phyloP scores from a whole-genome alignment of 2,329 filamentous ascomycete genomes.

The Chaetomium olivaceum region DNA sequence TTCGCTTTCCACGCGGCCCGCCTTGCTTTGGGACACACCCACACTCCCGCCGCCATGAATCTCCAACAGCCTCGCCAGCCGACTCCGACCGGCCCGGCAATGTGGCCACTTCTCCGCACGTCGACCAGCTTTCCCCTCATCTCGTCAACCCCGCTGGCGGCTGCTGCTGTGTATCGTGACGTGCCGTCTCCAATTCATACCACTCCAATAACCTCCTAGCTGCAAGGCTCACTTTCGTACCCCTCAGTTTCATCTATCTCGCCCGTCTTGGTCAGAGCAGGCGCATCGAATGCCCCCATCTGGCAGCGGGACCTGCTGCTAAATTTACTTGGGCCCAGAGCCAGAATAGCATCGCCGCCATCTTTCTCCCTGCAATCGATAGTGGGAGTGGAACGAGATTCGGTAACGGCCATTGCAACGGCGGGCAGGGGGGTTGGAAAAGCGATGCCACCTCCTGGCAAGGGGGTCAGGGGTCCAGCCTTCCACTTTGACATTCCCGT shows the following conservation, averaged over 20 bases:
- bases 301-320: slow-evolving; percentile 1
- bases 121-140: slow-evolving; percentile 19
- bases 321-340: slow-evolving; percentile 4
- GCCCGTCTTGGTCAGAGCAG: not conserved
- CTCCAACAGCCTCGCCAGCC: slow-evolving; percentile 8
- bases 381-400: slow-evolving; percentile 16
- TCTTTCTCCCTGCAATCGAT: slow-evolving; percentile 4
- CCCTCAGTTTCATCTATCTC: not conserved
- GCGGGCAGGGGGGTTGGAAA: not conserved
- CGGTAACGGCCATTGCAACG: slow-evolving; percentile 2
- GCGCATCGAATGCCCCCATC: not conserved
- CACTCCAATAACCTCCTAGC: not conserved
- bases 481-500: slow-evolving; percentile 23
- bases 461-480: slow-evolving; percentile 15
- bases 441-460: slow-evolving; percentile 2
- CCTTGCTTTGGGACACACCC: slow-evolving; percentile 5
- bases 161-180: slow-evolving; percentile 10
- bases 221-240: not conserved
- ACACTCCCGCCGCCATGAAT: not conserved
- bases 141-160: not conserved
- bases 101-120: slow-evolving; percentile 22
- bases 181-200: slow-evolving; percentile 9
- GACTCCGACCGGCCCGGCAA: not conserved
- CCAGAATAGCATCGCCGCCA: slow-evolving; percentile 2
- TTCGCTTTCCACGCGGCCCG: slow-evolving; percentile 2